Conservation (phyloP, 2,329 filamentous ascomycete species). For the Epichloe amarillans region DNA sequence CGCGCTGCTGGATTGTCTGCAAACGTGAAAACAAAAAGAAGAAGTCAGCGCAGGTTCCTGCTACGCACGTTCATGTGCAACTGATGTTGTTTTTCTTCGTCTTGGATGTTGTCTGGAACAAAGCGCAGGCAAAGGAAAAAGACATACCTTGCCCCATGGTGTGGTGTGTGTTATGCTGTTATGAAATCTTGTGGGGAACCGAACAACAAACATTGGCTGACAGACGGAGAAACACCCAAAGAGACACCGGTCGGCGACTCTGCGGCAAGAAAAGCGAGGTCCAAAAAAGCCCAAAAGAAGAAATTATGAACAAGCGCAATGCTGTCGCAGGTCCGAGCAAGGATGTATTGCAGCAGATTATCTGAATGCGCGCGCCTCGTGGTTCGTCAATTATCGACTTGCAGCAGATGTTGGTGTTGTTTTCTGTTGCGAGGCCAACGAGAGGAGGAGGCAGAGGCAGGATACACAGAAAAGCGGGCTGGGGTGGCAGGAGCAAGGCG, state of each 20-base stretch:
- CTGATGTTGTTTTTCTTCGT: constrained; percentile 2
- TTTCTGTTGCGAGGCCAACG: constrained; percentile 33
- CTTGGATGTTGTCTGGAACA: constrained; percentile 2
- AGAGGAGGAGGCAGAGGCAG: constrained; percentile 20
- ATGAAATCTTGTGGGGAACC: constrained; percentile 18
- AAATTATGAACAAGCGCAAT: constrained; percentile 6
- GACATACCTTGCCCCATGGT: constrained; percentile 25
- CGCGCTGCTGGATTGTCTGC: constrained; percentile 19
- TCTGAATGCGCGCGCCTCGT: constrained; percentile 15
- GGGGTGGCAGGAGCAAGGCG: constrained; percentile 4
- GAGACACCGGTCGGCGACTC: constrained; percentile 5
- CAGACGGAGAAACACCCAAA: constrained; percentile 7
- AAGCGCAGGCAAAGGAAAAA: constrained; percentile 8
- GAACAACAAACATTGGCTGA: constrained; percentile 28
- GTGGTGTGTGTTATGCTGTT: constrained; percentile 4
- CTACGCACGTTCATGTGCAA: constrained; percentile 1
- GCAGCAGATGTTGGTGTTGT: constrained; percentile 26
- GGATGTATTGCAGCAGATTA: constrained; percentile 1
- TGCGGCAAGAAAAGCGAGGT: constrained; percentile 6
- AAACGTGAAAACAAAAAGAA: not conserved
- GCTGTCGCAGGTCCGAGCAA: constrained; percentile 2
- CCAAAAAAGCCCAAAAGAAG: constrained; percentile 3
- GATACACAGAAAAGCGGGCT: constrained; percentile 12
- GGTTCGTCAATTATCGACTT: constrained; percentile 15
- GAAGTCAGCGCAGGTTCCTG: constrained; percentile 5